Evolutionary conservation across 1,139 yeast species (phyloP).

Genomic region (Sugiyamaella paludigena): DNA sequence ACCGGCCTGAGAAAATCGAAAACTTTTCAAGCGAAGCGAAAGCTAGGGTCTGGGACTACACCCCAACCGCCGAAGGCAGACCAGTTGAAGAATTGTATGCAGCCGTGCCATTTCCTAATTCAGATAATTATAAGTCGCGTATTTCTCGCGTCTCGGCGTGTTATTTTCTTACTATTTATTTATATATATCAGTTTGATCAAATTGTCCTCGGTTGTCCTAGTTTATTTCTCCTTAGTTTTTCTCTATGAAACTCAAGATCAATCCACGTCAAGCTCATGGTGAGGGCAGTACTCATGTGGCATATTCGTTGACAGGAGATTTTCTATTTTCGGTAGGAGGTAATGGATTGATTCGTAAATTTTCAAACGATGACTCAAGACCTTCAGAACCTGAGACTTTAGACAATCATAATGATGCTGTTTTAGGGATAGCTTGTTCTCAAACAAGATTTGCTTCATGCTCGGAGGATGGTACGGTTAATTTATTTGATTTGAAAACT

Average conservation of each 20-base stretch:
- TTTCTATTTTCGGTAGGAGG: constrained; percentile 40
- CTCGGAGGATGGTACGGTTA: constrained; percentile 40
- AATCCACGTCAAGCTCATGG: constrained; percentile 37
- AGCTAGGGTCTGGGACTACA: too few species aligned
- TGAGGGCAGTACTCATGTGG: constrained; percentile 37
- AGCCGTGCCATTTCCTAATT: too few species aligned
- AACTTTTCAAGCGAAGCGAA: too few species aligned
- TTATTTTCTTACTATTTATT: too few species aligned
- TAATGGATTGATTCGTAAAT: constrained; percentile 38
- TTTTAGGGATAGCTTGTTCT: constrained; percentile 24
- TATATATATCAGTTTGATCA: too few species aligned
- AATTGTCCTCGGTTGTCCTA: too few species aligned
- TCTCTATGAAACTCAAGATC: constrained; percentile 13
- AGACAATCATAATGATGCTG: constrained; percentile 34
- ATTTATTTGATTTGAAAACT: constrained; percentile 32
- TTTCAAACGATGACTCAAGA: constrained; percentile 31
- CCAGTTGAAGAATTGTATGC: too few species aligned
- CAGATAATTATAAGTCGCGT: too few species aligned
- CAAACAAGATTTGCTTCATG: constrained; percentile 36
- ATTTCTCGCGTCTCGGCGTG: too few species aligned
- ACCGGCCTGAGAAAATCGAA: too few species aligned
- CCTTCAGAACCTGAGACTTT: constrained; percentile 35
- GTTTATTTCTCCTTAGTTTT: too few species aligned
- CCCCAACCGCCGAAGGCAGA: too few species aligned
- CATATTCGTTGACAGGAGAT: constrained; percentile 37